phyloP scores from a whole-genome alignment of 306 rosid species.

The Vachellia pachyceras region DNA sequence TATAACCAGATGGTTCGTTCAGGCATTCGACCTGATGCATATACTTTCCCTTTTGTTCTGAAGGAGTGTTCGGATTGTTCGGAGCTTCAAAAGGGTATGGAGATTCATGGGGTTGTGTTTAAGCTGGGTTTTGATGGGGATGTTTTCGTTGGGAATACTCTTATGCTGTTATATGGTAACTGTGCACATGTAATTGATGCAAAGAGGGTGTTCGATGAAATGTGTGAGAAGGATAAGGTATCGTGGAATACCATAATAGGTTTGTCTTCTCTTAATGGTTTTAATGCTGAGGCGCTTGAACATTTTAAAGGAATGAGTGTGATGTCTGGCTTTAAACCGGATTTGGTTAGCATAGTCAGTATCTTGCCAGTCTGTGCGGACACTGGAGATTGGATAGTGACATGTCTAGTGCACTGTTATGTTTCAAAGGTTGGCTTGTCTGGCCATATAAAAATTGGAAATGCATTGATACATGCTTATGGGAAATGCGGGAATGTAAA shows the following conservation, averaged over 20 bases:
- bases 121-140: conserved; percentile 67
- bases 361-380: conserved; percentile 71
- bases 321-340: conserved; percentile 47
- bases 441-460: conserved; percentile 57
- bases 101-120: conserved; percentile 71
- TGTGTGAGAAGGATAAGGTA: conserved; percentile 75
- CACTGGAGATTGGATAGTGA: conserved; percentile 55
- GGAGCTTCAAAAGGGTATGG: conserved; percentile 67
- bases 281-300: conserved; percentile 46
- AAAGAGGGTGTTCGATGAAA: conserved; percentile 70
- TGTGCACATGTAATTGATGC: conserved; percentile 52
- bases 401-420: conserved; percentile 67
- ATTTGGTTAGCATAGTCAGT: conserved; percentile 65
- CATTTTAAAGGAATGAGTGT: conserved; percentile 57
- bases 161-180: conserved; percentile 65
- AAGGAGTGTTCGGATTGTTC: conserved; percentile 66
- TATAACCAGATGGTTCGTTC: conserved; percentile 73
- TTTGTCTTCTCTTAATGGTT: conserved; percentile 59
- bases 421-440: conserved; percentile 74
- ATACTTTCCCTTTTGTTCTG: conserved; percentile 77
- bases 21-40: conserved; percentile 65
- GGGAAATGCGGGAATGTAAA: conserved; percentile 77
- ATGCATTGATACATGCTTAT: conserved; percentile 77
- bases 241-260: conserved; percentile 83
- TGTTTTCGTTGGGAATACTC: conserved; percentile 83